Evolutionary conservation across 208 protist genomes (phyloP).

Genomic region (Paratrypanosoma confusum): DNA sequence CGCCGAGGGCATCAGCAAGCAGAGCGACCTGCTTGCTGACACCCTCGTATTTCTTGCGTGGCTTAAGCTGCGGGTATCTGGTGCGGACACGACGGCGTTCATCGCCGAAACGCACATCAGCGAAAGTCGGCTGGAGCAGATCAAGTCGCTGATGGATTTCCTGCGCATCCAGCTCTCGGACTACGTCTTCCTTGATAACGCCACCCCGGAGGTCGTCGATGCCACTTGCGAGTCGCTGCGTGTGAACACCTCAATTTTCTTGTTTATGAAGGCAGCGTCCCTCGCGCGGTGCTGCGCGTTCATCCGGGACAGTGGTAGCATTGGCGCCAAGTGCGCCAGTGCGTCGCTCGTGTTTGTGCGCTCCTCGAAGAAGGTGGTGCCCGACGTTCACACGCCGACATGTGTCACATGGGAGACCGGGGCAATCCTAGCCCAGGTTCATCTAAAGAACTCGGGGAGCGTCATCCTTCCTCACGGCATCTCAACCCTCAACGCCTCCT

Average conservation of each 20-base stretch:
- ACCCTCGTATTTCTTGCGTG: slow-evolving; percentile 72
- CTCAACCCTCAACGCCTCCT: slow-evolving; percentile 52
- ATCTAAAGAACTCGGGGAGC: slow-evolving; percentile 41
- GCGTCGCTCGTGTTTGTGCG: slow-evolving; percentile 78
- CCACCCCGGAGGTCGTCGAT: slow-evolving; percentile 17
- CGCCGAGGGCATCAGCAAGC: slow-evolving; percentile 36
- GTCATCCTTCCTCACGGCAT: slow-evolving; percentile 40
- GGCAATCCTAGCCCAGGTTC: slow-evolving; percentile 42
- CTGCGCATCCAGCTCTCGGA: slow-evolving; percentile 67
- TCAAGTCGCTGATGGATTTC: slow-evolving; percentile 48
- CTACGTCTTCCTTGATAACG: slow-evolving; percentile 69
- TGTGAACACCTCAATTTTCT: slow-evolving; percentile 50
- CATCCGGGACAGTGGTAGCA: slow-evolving; percentile 54
- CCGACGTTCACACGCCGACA: slow-evolving; percentile 26
- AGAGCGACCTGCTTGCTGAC: slow-evolving; percentile 80
- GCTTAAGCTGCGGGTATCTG: slow-evolving; percentile 28
- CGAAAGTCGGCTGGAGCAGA: slow-evolving; percentile 42
- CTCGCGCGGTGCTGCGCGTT: slow-evolving; percentile 52
- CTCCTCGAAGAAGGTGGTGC: slow-evolving; percentile 64
- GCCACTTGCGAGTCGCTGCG: slow-evolving; percentile 30
- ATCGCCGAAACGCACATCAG: slow-evolving; percentile 33
- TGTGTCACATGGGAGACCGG: slow-evolving; percentile 52
- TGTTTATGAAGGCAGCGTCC: slow-evolving; percentile 46
- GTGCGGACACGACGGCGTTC: slow-evolving; percentile 25
- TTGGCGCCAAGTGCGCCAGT: slow-evolving; percentile 44